Evolutionary conservation across 331 rosid genomes (phyloP).

Genomic region (Cydonia oblonga): DNA sequence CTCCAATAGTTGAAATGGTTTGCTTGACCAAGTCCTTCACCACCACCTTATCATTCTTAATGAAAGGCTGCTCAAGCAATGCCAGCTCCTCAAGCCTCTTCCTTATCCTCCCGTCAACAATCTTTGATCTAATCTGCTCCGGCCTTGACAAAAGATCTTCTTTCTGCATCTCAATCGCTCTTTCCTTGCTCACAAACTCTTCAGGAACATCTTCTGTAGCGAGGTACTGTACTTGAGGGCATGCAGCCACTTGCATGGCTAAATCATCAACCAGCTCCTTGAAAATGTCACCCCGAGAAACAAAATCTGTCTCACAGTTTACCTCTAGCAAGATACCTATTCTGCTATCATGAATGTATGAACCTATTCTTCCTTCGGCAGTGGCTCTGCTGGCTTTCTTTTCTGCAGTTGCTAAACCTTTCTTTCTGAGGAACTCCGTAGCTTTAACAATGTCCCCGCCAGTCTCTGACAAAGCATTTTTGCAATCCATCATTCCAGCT

Average conservation of each 20-base stretch:
- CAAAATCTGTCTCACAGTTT: constrained; percentile 94
- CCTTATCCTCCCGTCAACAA: constrained; percentile 79
- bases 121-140: constrained; percentile 74
- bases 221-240: constrained; percentile 73
- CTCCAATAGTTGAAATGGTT: constrained; percentile 84
- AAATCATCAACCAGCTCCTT: constrained; percentile 87
- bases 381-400: constrained; percentile 82
- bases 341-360: constrained; percentile 82
- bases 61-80: constrained; percentile 85
- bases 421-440: constrained; percentile 69
- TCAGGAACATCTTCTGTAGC: constrained; percentile 69
- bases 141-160: constrained; percentile 87
- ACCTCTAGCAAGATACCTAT: constrained; percentile 77
- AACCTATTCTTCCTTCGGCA: constrained; percentile 82
- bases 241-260: constrained; percentile 97
- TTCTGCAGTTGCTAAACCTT: constrained; percentile 89
- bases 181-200: constrained; percentile 63
- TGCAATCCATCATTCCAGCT: constrained; percentile 99
- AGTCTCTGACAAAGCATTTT: constrained; percentile 64
- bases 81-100: constrained; percentile 85
- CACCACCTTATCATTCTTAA: constrained; percentile 71
- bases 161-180: constrained; percentile 85
- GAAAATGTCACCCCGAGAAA: constrained; percentile 78
- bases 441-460: constrained; percentile 74
- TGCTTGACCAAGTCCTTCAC: constrained; percentile 81